Base-by-base conservation (phyloP, 805 yeast species). In the Hanseniaspora mollemarum region DNA sequence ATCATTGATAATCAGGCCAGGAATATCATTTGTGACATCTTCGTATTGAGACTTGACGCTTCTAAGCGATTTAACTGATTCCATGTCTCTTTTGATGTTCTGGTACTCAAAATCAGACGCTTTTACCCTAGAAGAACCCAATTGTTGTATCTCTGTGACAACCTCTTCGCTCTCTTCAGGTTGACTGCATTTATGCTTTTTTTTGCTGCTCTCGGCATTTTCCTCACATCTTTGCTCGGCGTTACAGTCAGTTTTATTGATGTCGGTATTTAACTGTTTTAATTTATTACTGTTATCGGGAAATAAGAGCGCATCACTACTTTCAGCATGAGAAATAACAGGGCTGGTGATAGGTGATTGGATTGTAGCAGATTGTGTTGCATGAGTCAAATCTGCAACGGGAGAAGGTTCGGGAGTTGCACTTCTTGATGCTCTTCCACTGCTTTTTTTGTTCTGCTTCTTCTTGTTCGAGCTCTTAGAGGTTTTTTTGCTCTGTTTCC, bases 1-100 rank as follows among this genome's bases (percentile, higher is more conserved):
- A 48, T 64, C 68, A 16, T 62, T 57, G 6, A 68, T 68, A 10
- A 66, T 57, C 38, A 67, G 55, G 2, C 71, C 71, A 0, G 67
- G 60, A 6, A 66, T 28, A 13, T 58, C 69, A 2, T 61, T 58
- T 12, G 67, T 56, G 0, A 68, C 64, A 42, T 67, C 71, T 12
- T 60, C 49, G n/a, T 44, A 44, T n/a, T 45, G 53, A 43, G 13
- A 61, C 18, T 35, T 35, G 15, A 41, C 25, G 21, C 41, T 40
- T 41, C 43, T 49, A 9, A 36, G 15, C 15, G 50, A 36, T 33
- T 43, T 32, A 16, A 43, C 32, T 33, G 45, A 33, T 35, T 32
- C 45, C 51, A 48, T 48, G 1, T 48, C 51, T 15, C 35, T 9
- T 18, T 5, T 32, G 26, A 22, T 10, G 16, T 8, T 16, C 19